Percentiles rank a stretch among this genome's conserved stretches.
Conservation (phyloP, 371 early-diverging fungal genomes). For the Funneliformis caledonium region DNA sequence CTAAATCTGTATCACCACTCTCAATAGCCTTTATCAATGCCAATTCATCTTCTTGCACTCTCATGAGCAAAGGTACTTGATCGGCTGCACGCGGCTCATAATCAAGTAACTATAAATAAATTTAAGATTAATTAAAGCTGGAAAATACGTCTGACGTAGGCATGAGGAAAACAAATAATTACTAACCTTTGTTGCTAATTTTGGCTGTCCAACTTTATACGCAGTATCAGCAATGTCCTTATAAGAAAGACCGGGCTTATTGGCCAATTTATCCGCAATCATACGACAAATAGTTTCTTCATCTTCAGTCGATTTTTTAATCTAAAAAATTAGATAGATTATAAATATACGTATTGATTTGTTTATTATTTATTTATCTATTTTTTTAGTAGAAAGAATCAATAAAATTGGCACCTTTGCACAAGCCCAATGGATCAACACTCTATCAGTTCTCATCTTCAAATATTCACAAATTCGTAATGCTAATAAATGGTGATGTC, state of each 20-base stretch:
- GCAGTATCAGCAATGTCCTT: constrained; percentile 95
- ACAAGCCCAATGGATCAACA: constrained; percentile 95
- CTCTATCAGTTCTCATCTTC: constrained; percentile 76
- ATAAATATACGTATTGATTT: not conserved
- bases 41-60: constrained; percentile 88
- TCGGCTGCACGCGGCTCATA: constrained; percentile 93
- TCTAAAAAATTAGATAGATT: constrained; percentile 47
- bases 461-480: constrained; percentile 85
- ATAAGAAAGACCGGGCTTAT: constrained; percentile 79
- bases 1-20: constrained; percentile 94
- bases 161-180: not conserved
- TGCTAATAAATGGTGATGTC: constrained; percentile 87
- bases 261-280: constrained; percentile 76
- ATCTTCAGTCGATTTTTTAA: constrained; percentile 82
- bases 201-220: constrained; percentile 81
- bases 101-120: constrained; percentile 72
- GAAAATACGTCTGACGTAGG: not conserved
- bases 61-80: constrained; percentile 92
- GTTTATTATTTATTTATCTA: not conserved
- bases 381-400: not conserved
- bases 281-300: constrained; percentile 82
- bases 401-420: constrained; percentile 66
- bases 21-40: constrained; percentile 91
- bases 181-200: constrained; percentile 81
- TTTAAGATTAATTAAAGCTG: not conserved